Conservation (phyloP, 2,329 filamentous ascomycete genomes). For the Beauveria sp. region DNA sequence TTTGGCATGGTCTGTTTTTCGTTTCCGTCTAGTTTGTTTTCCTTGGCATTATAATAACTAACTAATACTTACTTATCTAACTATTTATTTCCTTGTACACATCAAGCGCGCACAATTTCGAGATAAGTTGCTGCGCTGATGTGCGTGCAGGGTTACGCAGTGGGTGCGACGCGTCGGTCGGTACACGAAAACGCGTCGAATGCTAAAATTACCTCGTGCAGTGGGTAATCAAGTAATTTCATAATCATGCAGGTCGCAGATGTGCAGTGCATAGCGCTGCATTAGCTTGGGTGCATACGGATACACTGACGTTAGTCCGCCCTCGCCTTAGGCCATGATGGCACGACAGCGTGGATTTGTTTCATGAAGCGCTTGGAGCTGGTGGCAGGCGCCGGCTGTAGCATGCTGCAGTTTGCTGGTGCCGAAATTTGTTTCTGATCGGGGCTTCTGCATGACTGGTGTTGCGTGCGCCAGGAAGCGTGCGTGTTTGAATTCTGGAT, state of each 20-base stretch:
- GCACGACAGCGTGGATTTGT: not conserved
- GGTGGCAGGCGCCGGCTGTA: not conserved
- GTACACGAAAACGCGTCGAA: not conserved
- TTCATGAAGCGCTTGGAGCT: not conserved
- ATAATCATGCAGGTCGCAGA: constrained; percentile 6
- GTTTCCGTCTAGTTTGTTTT: too few relatives aligned
- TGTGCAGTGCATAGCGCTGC: not conserved
- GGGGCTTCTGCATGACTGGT: not conserved
- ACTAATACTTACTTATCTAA: too few relatives aligned
- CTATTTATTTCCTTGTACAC: too few relatives aligned
- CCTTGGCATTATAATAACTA: too few relatives aligned
- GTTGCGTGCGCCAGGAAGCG: not conserved
- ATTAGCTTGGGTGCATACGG: not conserved
- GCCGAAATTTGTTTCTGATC: not conserved
- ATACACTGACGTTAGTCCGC: not conserved
- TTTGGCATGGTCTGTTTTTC: too few relatives aligned
- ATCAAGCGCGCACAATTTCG: not conserved
- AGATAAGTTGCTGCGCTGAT: not conserved
- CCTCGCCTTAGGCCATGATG: not conserved
- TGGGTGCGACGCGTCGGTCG: not conserved
- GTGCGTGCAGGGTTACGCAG: not conserved
- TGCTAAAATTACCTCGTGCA: constrained; percentile 7
- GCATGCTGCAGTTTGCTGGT: not conserved
- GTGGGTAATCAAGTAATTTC: not conserved
- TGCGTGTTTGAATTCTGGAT: not conserved